Conservation (phyloP, 192 early-diverging fungal genomes). For the Mortierella alpina region DNA sequence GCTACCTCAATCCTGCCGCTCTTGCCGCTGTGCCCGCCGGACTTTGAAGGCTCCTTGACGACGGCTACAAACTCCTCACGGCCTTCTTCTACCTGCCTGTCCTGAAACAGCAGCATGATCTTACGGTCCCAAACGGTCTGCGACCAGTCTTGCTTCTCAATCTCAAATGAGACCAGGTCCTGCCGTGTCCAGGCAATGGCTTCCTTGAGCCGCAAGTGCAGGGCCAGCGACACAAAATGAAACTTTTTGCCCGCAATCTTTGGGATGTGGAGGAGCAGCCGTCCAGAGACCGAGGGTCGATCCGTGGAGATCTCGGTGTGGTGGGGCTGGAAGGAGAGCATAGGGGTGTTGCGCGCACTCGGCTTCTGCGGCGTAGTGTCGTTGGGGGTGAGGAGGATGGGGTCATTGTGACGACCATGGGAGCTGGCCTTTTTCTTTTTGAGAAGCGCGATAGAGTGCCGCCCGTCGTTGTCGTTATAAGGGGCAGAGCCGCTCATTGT, state of each 20-base stretch:
- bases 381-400: background rate
- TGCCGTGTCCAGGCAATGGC: slow-evolving; percentile 37
- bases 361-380: slow-evolving; percentile 22
- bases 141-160: slow-evolving; percentile 40
- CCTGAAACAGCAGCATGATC: slow-evolving; percentile 20
- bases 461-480: background rate
- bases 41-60: slow-evolving; percentile 28
- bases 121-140: slow-evolving; percentile 40
- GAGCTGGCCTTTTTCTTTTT: slow-evolving; percentile 5
- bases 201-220: slow-evolving; percentile 34
- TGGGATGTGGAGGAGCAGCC: slow-evolving; percentile 43
- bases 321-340: slow-evolving; percentile 39
- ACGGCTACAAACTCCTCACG: slow-evolving; percentile 5
- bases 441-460: background rate
- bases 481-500: slow-evolving; percentile 1
- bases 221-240: slow-evolving; percentile 37
- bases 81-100: slow-evolving; percentile 35
- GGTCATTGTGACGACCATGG: background rate
- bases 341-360: slow-evolving; percentile 38
- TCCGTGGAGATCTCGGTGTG: slow-evolving; percentile 41
- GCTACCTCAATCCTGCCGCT: slow-evolving; percentile 14
- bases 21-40: background rate
- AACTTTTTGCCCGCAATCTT: slow-evolving; percentile 30
- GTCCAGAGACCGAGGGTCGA: slow-evolving; percentile 41
- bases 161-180: slow-evolving; percentile 37